Conservation (phyloP, 192 early-diverging fungal species). For the Kickxella alabastrina region DNA sequence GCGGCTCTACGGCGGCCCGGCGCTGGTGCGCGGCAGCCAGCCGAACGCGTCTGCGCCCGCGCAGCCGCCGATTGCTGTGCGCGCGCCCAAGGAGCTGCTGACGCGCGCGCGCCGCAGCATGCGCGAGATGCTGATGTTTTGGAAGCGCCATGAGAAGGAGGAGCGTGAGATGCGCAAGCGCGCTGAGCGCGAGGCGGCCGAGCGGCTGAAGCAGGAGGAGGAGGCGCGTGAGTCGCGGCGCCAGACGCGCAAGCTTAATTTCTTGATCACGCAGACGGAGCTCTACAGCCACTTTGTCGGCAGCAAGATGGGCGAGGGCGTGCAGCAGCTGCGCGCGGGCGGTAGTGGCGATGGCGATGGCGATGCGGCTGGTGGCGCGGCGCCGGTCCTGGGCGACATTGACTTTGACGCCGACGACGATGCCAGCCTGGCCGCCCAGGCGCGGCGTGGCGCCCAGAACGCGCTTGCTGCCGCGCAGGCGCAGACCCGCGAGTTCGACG, state of each 20-base stretch:
- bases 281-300: conserved; percentile 90
- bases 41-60: conserved; percentile 12
- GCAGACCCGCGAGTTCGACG: conserved; percentile 67
- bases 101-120: conserved; percentile 61
- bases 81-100: conserved; percentile 60
- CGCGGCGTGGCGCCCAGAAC: conserved; percentile 68
- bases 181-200: conserved; percentile 81
- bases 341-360: not conserved
- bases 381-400: conserved; percentile 54
- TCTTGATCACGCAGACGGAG: conserved; percentile 89
- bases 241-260: conserved; percentile 87
- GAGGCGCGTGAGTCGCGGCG: conserved; percentile 75
- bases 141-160: conserved; percentile 88
- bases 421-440: conserved; percentile 61
- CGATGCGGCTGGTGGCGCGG: not conserved
- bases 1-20: conserved; percentile 55
- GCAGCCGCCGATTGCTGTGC: conserved; percentile 21
- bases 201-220: conserved; percentile 72
- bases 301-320: conserved; percentile 62
- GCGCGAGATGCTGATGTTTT: conserved; percentile 82
- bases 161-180: conserved; percentile 84
- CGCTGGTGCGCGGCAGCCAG: conserved; percentile 29
- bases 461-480: conserved; percentile 69
- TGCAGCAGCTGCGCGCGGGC: conserved; percentile 1
- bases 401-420: conserved; percentile 82